Conservation (phyloP, 805 yeast genomes). For the Candida ipomoeae region DNA sequence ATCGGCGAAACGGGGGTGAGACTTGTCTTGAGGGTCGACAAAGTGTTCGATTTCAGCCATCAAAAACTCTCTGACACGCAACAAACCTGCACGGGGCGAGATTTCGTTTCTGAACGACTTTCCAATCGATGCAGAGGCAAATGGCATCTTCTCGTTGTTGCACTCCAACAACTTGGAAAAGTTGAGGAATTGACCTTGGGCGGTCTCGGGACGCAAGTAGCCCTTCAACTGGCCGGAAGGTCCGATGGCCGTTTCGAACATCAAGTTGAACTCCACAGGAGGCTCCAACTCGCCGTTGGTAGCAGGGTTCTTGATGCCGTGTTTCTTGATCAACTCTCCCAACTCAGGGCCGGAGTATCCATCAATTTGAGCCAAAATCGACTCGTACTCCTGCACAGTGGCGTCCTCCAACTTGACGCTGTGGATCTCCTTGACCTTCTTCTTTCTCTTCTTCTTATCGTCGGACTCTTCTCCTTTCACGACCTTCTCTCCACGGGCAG, state of each 20-base stretch:
- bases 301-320: slow-evolving; percentile 86
- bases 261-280: slow-evolving; percentile 93
- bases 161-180: slow-evolving; percentile 89
- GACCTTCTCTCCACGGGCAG: slow-evolving; percentile 78
- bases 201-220: slow-evolving; percentile 96
- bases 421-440: slow-evolving; percentile 90
- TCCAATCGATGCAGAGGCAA: slow-evolving; percentile 99
- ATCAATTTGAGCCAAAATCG: slow-evolving; percentile 86
- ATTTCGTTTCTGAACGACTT: slow-evolving; percentile 98
- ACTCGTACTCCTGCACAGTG: slow-evolving; percentile 76
- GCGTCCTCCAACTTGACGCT: slow-evolving; percentile 83
- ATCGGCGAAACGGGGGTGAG: slow-evolving; percentile 74
- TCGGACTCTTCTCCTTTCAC: slow-evolving; percentile 51
- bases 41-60: slow-evolving; percentile 99
- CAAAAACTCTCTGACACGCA: slow-evolving; percentile 96
- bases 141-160: slow-evolving; percentile 96
- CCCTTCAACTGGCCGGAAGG: slow-evolving; percentile 97
- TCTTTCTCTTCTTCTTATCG: slow-evolving; percentile 66
- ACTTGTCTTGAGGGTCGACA: slow-evolving; percentile 88
- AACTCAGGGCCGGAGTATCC: slow-evolving; percentile 91
- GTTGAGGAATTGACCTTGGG: slow-evolving; percentile 98
- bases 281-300: slow-evolving; percentile 82
- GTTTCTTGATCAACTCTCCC: slow-evolving; percentile 80
- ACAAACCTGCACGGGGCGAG: slow-evolving; percentile 95
- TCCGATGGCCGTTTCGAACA: slow-evolving; percentile 99